Percentiles rank a stretch among this genome's conserved stretches.
phyloP scores from a whole-genome alignment of 2,329 filamentous ascomycete species.

The Sclerotinia subarctica region DNA sequence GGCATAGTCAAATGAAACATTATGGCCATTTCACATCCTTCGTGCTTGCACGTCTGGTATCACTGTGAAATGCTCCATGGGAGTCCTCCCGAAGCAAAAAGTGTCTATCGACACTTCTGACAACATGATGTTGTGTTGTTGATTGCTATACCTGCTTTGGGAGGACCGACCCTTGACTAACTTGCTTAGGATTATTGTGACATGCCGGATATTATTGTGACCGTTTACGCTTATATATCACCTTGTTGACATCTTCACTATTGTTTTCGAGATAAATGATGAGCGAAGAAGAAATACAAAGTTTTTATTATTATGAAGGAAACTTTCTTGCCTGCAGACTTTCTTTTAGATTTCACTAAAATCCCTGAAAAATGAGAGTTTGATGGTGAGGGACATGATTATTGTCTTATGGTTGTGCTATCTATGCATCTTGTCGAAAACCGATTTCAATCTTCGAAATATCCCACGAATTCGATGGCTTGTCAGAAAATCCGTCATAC shows the following conservation, averaged over 20 bases:
- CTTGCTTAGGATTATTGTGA: constrained; percentile 18
- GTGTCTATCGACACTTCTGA: constrained; percentile 21
- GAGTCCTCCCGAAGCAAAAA: constrained; percentile 63
- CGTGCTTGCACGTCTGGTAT: constrained; percentile 42
- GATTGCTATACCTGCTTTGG: constrained; percentile 39
- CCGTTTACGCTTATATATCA: constrained; percentile 74
- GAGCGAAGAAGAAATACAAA: constrained; percentile 74
- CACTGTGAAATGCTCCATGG: constrained; percentile 71
- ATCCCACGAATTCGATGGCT: background rate
- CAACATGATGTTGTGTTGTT: constrained; percentile 25
- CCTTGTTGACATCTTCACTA: constrained; percentile 64
- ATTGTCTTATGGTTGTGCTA: background rate
- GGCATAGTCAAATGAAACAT: constrained; percentile 38
- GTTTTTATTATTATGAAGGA: constrained; percentile 42
- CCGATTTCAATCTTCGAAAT: background rate
- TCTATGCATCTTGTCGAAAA: background rate
- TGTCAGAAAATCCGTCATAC: background rate
- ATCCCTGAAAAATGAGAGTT: constrained; percentile 68
- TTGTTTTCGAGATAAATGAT: constrained; percentile 91
- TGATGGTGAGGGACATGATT: constrained; percentile 79
- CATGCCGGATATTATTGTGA: background rate
- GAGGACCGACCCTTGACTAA: constrained; percentile 34
- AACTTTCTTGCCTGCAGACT: constrained; percentile 77
- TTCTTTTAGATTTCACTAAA: constrained; percentile 53
- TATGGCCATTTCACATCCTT: constrained; percentile 68